Evolutionary conservation across 306 rosid species (phyloP).

Genomic region (Acacia confusa): DNA sequence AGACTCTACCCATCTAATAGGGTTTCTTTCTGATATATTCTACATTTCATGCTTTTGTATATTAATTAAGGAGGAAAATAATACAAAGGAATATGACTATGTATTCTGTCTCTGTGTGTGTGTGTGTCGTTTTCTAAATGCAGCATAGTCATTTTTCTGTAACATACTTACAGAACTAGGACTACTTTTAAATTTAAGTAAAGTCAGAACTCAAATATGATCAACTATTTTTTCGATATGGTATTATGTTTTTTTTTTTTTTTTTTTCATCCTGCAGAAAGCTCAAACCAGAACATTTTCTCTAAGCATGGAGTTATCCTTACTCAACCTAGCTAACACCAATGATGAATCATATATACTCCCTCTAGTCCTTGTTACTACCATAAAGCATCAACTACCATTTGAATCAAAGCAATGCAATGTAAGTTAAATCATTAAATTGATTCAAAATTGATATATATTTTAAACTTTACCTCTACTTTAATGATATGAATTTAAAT

Average conservation of each 20-base stretch:
- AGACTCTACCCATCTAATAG: neutral
- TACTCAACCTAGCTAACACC: neutral
- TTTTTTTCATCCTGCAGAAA: too few species aligned
- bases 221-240: neutral
- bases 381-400: too few species aligned
- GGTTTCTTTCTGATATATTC: neutral
- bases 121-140: neutral
- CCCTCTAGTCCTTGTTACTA: too few species aligned
- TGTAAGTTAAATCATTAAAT: too few species aligned
- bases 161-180: neutral
- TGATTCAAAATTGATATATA: too few species aligned
- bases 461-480: too few species aligned
- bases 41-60: neutral
- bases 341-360: neutral
- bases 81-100: neutral
- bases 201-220: neutral
- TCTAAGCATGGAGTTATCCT: neutral
- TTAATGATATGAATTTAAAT: too few species aligned
- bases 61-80: neutral
- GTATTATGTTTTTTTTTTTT: neutral
- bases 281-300: neutral
- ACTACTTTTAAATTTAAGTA: neutral
- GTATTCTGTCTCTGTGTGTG: neutral
- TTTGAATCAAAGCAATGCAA: too few species aligned
- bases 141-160: neutral